These are phyloP conservation scores for Backusella luteola DNA, from an alignment of 192 early-diverging fungal species.

Conservation along the genomic window DNA sequence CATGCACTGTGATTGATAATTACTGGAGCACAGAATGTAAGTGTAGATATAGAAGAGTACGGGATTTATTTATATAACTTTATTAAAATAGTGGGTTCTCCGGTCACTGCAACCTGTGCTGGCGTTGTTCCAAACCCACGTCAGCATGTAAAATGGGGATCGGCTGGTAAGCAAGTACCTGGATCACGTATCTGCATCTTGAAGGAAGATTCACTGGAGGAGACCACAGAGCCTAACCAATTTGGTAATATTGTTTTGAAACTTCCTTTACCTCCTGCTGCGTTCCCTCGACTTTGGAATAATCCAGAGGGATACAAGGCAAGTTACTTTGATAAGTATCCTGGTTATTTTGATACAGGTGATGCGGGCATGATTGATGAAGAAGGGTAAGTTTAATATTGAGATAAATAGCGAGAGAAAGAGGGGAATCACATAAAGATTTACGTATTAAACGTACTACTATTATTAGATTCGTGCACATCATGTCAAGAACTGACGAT, in stretches of 20 bases:
- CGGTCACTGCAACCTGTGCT: slow-evolving; percentile 72
- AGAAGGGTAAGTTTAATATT: slow-evolving; percentile 52
- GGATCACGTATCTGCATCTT: slow-evolving; percentile 73
- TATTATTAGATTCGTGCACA: slow-evolving; percentile 51
- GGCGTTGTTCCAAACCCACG: slow-evolving; percentile 39
- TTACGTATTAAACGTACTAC: neutral
- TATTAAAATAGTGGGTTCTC: slow-evolving; percentile 54
- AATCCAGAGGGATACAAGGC: slow-evolving; percentile 69
- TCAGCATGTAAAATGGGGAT: slow-evolving; percentile 53
- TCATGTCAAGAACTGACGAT: slow-evolving; percentile 71
- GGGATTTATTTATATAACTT: neutral
- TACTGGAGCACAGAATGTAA: slow-evolving; percentile 87
- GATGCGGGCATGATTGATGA: slow-evolving; percentile 80
- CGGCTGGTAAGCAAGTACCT: slow-evolving; percentile 78
- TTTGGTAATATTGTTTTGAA: slow-evolving; percentile 79
- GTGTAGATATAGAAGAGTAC: neutral
- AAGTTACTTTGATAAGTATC: slow-evolving; percentile 74
- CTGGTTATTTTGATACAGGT: slow-evolving; percentile 81
- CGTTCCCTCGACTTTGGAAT: slow-evolving; percentile 77
- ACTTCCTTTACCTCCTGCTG: slow-evolving; percentile 78
- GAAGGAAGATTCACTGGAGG: slow-evolving; percentile 43
- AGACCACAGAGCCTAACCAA: slow-evolving; percentile 49
- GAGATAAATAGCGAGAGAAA: neutral
- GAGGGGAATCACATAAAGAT: neutral
- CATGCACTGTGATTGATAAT: slow-evolving; percentile 71